These are phyloP conservation scores for Cutaneotrichosporon daszewskae DNA, from an alignment of 1,284 basidiomycete species.

Conservation along the genomic window DNA sequence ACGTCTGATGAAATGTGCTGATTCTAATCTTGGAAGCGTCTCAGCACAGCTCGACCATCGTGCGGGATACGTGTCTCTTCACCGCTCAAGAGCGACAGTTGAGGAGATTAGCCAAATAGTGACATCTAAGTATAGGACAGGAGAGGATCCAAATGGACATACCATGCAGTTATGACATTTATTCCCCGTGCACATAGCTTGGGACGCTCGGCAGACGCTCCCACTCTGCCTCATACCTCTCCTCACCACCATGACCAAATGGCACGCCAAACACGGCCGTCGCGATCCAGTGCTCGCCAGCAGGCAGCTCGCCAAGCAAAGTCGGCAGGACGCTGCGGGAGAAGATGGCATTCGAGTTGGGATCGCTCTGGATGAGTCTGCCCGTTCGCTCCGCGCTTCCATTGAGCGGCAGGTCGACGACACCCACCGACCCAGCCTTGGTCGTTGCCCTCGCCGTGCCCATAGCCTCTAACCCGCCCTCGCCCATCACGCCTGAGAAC, in stretches of 20 bases:
- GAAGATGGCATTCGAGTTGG: constrained; percentile 66
- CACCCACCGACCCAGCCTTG: constrained; percentile 59
- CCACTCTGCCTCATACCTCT: constrained; percentile 33
- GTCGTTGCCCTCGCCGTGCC: constrained; percentile 55
- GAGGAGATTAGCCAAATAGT: no score
- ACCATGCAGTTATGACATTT: no score
- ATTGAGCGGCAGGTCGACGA: constrained; percentile 49
- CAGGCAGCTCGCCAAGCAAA: constrained; percentile 53
- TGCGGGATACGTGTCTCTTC: no score
- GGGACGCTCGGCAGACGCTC: constrained; percentile 32
- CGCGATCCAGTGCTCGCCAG: constrained; percentile 56
- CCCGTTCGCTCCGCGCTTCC: constrained; percentile 26
- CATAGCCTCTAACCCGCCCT: constrained; percentile 32
- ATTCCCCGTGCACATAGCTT: no score
- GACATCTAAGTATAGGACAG: no score
- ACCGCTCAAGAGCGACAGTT: no score
- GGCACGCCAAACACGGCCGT: constrained; percentile 65
- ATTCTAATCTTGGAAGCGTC: no score
- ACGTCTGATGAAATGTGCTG: no score
- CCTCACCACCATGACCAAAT: constrained; percentile 26
- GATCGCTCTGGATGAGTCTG: constrained; percentile 60
- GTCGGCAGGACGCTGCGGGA: constrained; percentile 64
- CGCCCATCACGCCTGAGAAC: constrained; percentile 37
- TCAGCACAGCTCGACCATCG: no score
- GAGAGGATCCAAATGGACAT: no score